These are phyloP conservation scores for Penicillium mononematosum DNA, from an alignment of 495 filamentous ascomycete genomes.

Conservation along the genomic window DNA sequence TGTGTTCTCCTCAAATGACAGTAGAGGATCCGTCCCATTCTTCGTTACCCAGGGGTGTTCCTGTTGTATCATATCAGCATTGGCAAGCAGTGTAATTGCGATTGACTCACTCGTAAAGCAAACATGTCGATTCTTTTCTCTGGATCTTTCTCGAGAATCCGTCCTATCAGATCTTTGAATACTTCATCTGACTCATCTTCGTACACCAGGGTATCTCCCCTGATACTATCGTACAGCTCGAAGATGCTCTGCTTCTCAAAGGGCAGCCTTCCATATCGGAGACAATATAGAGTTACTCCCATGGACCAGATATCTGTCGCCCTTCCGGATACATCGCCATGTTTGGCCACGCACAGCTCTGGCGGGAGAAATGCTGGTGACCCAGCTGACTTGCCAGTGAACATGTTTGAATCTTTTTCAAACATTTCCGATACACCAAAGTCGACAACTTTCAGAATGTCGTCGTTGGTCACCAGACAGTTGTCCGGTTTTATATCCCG, in stretches of 20 bases:
- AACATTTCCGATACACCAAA: constrained; percentile 99
- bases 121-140: constrained; percentile 76
- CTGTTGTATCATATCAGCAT: constrained; percentile 43
- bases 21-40: constrained; percentile 72
- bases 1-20: constrained; percentile 84
- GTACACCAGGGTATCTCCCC: constrained; percentile 54
- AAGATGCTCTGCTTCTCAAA: constrained; percentile 77
- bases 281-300: constrained; percentile 92
- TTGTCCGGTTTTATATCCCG: constrained; percentile 99
- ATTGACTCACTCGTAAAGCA: constrained; percentile 67
- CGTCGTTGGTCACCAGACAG: constrained; percentile 82
- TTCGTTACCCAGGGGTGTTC: constrained; percentile 94
- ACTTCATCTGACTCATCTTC: constrained; percentile 50
- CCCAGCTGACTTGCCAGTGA: constrained; percentile 89
- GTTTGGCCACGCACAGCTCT: constrained; percentile 84
- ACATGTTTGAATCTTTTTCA: constrained; percentile 84
- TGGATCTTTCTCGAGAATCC: constrained; percentile 74
- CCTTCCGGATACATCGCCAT: constrained; percentile 83
- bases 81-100: neutral
- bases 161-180: constrained; percentile 66
- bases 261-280: constrained; percentile 82
- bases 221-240: constrained; percentile 87
- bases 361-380: constrained; percentile 95
- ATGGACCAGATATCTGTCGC: constrained; percentile 98
- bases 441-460: constrained; percentile 94